Percentiles rank a stretch among this genome's conserved stretches.
Conservation (phyloP, 331 rosid genomes). For the Erythrophleum ivorense region DNA sequence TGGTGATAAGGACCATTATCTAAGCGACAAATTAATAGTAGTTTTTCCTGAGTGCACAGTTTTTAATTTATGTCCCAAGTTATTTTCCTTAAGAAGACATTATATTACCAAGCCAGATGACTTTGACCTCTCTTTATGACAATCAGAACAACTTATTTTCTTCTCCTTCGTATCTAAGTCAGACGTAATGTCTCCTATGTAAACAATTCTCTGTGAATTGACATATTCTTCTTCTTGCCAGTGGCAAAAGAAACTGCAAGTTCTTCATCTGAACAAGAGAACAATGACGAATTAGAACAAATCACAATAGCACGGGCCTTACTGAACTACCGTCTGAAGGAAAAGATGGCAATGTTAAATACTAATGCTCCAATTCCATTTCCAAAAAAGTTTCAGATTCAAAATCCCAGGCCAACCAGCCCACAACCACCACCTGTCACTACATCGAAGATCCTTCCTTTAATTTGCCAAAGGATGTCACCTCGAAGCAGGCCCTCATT, state of each 20-base stretch:
- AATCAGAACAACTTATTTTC: constrained; percentile 23
- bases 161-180: not conserved
- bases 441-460: constrained; percentile 89
- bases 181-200: not conserved
- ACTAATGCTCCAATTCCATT: constrained; percentile 73
- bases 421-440: constrained; percentile 75
- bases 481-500: constrained; percentile 58
- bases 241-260: constrained; percentile 93
- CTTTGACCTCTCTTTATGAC: not conserved
- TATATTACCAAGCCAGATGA: not conserved
- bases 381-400: constrained; percentile 71
- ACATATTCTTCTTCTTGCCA: constrained; percentile 47
- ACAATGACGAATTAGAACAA: constrained; percentile 90
- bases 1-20: constrained; percentile 6
- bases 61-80: not conserved
- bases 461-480: constrained; percentile 73
- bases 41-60: not conserved
- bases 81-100: not conserved
- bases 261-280: constrained; percentile 87
- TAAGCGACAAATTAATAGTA: not conserved
- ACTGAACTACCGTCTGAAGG: constrained; percentile 75
- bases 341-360: constrained; percentile 73
- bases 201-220: constrained; percentile 12
- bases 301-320: constrained; percentile 92
- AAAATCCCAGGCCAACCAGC: constrained; percentile 83